phyloP scores from a whole-genome alignment of 495 filamentous ascomycete genomes.

The Aspergillus biplanus region DNA sequence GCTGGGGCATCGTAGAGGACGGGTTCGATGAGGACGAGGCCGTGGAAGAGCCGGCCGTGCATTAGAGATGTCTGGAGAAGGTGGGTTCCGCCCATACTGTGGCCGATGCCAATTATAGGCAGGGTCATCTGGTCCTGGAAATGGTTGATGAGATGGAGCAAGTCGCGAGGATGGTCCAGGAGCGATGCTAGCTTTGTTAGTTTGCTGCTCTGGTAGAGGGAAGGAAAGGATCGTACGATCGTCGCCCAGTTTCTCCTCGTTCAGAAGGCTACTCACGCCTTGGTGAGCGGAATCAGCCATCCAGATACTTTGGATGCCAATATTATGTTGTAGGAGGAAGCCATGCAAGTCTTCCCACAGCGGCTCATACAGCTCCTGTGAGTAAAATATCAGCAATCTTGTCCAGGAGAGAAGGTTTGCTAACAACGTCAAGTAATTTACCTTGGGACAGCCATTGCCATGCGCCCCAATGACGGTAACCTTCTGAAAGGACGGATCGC shows the following conservation, averaged over 20 bases:
- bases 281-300: conserved; percentile 73
- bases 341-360: conserved; percentile 69
- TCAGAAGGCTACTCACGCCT: conserved; percentile 68
- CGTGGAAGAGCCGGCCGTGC: conserved; percentile 15
- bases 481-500: conserved; percentile 58
- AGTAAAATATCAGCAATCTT: background rate
- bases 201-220: conserved; percentile 10
- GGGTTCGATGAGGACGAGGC: conserved; percentile 19
- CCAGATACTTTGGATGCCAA: conserved; percentile 72
- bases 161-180: conserved; percentile 71
- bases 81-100: conserved; percentile 71
- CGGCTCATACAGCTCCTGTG: conserved; percentile 76
- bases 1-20: background rate
- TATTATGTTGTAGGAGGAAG: conserved; percentile 41
- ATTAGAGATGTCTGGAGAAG: conserved; percentile 9
- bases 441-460: conserved; percentile 78
- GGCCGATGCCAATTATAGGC: conserved; percentile 64
- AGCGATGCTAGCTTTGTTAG: background rate
- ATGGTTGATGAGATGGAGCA: conserved; percentile 74
- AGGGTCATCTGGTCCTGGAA: conserved; percentile 74
- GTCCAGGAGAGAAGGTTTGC: background rate
- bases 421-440: conserved; percentile 20
- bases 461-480: conserved; percentile 73
- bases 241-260: conserved; percentile 67
- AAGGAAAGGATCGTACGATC: conserved; percentile 48